Base-by-base conservation (phyloP, 768 basidiomycete species). In the Obba rivulosa region DNA sequence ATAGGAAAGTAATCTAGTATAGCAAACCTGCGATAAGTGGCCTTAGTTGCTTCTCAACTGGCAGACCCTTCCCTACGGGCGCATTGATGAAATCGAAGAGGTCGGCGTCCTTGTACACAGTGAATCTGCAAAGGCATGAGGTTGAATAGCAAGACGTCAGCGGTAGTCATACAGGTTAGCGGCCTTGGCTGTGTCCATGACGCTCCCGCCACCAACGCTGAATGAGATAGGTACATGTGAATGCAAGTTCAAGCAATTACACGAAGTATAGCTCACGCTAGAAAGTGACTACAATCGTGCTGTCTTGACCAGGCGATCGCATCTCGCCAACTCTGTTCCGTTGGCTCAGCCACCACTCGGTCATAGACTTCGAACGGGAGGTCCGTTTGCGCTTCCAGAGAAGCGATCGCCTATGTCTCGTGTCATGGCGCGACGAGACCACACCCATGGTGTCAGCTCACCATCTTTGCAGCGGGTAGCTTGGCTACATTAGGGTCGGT, bases 51-150 rank as follows among this genome's bases (percentile, higher is more conserved):
- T 87, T 71, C 2, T 77, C 70, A 53, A 98, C 85, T 2, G 94
- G 90, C 34, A 85, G 74, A 4, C 94, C 94, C 67, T 92, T 93
- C 37, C 95, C 95, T 45, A 97, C 74, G 0, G 95, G 95, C 1
- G 95, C 93, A 62, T 97, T 98, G 67, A 97, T 89, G 65, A 95
- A 98, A 64, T 98, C 95, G 71, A 93, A 87, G 9, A 97, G 71
- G 61, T 96, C 90, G 1, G 89, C 80, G 54, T 97, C 91, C 56
- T 86, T 86, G 74, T 97, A 97, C 10, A 90, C 89, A 0, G 87
- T 77, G 66, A 93, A 94, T 50, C 88, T 91, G 52, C 9, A 2
- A 18, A 18, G 34, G 47, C 43, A 35, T 62, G 36, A 54, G 45
- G 7, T 41, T 7, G n/a, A 46, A n/a, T 14, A 41, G 8, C 17